Evolutionary conservation across 768 basidiomycete genomes (phyloP).

Genomic region (Lentinula sp.): DNA sequence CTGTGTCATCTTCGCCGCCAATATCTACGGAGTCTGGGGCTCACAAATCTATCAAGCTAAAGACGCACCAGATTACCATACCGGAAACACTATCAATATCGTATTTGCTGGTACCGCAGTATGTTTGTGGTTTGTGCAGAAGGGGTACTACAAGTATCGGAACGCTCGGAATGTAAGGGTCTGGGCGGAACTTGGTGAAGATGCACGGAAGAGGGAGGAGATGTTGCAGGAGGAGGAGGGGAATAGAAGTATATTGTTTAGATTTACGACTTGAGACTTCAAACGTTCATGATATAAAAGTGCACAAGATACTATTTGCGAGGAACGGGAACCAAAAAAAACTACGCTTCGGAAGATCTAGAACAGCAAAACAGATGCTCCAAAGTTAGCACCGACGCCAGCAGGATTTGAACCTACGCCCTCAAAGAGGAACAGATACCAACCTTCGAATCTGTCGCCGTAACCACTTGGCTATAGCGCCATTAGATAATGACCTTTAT

Average conservation of each 20-base stretch:
- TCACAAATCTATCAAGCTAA: slow-evolving; percentile 32
- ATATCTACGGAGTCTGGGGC: slow-evolving; percentile 18
- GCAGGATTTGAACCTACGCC: neutral
- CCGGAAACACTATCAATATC: slow-evolving; percentile 15
- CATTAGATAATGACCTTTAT: neutral
- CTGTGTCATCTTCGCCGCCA: slow-evolving; percentile 27
- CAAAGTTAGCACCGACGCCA: too few species aligned
- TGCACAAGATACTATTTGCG: too few species aligned
- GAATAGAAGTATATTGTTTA: slow-evolving; percentile 26
- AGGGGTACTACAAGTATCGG: slow-evolving; percentile 9
- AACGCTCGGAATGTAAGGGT: slow-evolving; percentile 12
- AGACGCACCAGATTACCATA: slow-evolving; percentile 29
- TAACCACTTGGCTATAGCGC: slow-evolving; percentile 46
- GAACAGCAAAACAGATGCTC: too few species aligned
- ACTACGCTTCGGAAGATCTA: too few species aligned
- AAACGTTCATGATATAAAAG: too few species aligned
- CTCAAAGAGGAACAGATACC: neutral
- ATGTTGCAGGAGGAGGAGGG: slow-evolving; percentile 21
- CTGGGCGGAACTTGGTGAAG: slow-evolving; percentile 16
- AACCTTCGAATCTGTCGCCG: neutral
- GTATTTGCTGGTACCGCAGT: neutral
- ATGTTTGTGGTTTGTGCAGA: slow-evolving; percentile 12
- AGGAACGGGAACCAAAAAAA: too few species aligned
- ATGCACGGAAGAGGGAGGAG: slow-evolving; percentile 20
- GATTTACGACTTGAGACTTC: slow-evolving; percentile 24